These are phyloP conservation scores for Diaporthe citriasiana DNA, from an alignment of 2,329 filamentous ascomycete species.

Conservation along the genomic window DNA sequence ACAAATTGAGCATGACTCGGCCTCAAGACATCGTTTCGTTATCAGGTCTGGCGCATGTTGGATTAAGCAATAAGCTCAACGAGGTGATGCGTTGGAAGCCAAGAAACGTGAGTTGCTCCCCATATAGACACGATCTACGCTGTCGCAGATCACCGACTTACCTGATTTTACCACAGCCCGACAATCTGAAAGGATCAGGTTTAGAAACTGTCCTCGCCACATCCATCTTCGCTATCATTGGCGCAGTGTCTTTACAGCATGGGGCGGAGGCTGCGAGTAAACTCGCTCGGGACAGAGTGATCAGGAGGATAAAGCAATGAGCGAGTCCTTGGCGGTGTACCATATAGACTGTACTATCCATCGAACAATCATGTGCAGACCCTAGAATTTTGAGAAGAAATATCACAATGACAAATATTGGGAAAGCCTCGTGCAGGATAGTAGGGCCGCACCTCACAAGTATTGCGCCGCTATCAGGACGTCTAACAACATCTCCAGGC, in stretches of 20 bases:
- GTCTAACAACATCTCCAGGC: no score
- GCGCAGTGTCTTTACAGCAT: constrained; percentile 89
- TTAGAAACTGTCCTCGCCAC: constrained; percentile 81
- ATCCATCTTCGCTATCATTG: constrained; percentile 86
- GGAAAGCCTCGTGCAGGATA: background rate
- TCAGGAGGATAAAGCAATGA: constrained; percentile 59
- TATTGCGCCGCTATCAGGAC: background rate
- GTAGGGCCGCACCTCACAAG: background rate
- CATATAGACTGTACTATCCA: constrained; percentile 30
- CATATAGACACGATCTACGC: background rate
- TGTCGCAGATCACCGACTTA: constrained; percentile 4
- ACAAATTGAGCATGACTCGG: constrained; percentile 75
- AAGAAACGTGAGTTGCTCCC: constrained; percentile 73
- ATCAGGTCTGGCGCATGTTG: constrained; percentile 76
- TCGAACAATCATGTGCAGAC: background rate
- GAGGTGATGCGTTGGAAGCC: constrained; percentile 92
- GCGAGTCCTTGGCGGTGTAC: constrained; percentile 9
- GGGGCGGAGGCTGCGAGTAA: constrained; percentile 83
- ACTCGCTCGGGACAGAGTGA: constrained; percentile 82
- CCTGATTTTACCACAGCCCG: constrained; percentile 58
- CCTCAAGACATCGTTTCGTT: constrained; percentile 75
- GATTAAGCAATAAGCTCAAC: constrained; percentile 77
- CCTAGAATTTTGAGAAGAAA: background rate
- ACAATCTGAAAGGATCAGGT: constrained; percentile 80
- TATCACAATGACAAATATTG: constrained; percentile 7